Base-by-base conservation (phyloP, 345 rosid species). In the Durio zibethinus region DNA sequence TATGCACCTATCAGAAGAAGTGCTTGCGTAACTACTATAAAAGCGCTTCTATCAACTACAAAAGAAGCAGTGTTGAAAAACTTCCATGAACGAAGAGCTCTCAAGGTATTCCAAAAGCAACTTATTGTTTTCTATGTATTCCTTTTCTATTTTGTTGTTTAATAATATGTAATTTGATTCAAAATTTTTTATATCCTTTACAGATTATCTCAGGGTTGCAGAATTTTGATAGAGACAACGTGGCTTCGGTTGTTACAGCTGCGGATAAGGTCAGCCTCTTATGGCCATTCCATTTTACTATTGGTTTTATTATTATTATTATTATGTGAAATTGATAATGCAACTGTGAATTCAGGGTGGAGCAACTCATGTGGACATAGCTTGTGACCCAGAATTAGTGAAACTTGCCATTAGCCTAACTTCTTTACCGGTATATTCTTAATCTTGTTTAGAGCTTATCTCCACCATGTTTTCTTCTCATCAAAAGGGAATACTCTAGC, bases 281-380 rank as follows among this genome's bases (percentile, higher is more conserved):
- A 42, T 0, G 11, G 12, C 21, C 21, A 18, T 65, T 67, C 31
- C 33, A 21, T 68, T 12, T 3, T 18, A 20, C 9, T 42, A 11
- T 23, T 69, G 16, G 0, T 33, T 10, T 31, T n/a, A 10, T 8
- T 3, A 3, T 11, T 16, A 23, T 75, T 59, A 2, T 14, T 60
- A 12, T 25, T 18, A n/a, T n/a, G n/a, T 66, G 1, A 23, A 54
- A 57, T 6, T 6, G 18, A 27, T 57, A 8, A 38, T 76, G n/a
- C 31, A 12, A 76, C 3, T 64, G n/a, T 27, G 25, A 9, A 7
- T 62, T 47, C 81, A 87, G 90, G 93, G 93, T 27, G 91, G 93
- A 83, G 93, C 93, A 42, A 88, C 90, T 72, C 93, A 90, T 78
- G 88, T 90, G 54, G 93, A 88, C 74, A 90, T 90, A 52, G 93